Base-by-base conservation (phyloP, 1,139 yeast genomes). In the Ogataea hybrid region DNA sequence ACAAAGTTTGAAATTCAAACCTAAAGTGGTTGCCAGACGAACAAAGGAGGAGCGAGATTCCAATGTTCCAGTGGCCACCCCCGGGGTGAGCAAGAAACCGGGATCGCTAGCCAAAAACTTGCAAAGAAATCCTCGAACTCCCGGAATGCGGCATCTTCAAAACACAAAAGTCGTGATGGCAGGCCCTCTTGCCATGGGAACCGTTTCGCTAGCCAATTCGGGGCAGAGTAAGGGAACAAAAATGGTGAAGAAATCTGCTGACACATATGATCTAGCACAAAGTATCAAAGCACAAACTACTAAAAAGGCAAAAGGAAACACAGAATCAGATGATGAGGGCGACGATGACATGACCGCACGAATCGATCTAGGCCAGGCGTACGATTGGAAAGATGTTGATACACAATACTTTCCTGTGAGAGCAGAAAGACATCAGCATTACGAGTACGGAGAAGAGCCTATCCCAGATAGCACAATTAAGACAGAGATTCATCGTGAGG, bases 11-110 rank as follows among this genome's bases (percentile, higher is more conserved):
- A 81, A 83, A 62, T 88, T 88, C 63, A 77, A 81, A 58, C 96
- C 96, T 1, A 88, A 88, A 61, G 82, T 72, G 2, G 95, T 88
- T 31, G 87, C 86, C 2, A 71, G 97, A 63, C 79, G 87, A 59
- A 68, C 88, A 16, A 83, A 86, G 53, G 92, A 85, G 55, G 96
- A 87, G 56, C 70, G 96, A 59, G 94, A 80, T 22, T 80, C 83
- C 33, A 78, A 79, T 29, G 89, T 89, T 0, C 87, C 89, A 1
- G 70, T 71, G 10, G 47, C 49, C 7, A 54, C 50, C 2, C 59
- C 59, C 1, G 59, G 61, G 12, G 41, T 54, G n/a, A 54, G 48
- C 33, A 47, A 66, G 29, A 41, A 46, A 15, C 36, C 35, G 9
- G 44, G 41, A 75, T 38, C 47, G 58, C 48, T 57, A 27, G 57